phyloP scores from a whole-genome alignment of 2,329 filamentous ascomycete genomes.

The Aspergillus pseudoviridinutans region DNA sequence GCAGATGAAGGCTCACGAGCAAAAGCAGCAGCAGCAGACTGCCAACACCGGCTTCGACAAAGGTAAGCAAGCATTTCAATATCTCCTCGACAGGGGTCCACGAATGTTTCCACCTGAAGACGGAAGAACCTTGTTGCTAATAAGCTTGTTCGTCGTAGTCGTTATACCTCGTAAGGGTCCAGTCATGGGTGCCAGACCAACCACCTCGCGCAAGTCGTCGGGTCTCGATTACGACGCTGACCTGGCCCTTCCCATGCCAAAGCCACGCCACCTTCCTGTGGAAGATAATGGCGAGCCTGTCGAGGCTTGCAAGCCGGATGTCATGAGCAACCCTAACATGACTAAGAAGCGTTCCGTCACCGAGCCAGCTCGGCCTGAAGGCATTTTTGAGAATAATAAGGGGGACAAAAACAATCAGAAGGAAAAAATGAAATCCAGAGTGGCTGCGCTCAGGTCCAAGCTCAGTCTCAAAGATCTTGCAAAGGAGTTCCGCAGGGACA shows the following conservation, averaged over 20 bases:
- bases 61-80: constrained; percentile 5
- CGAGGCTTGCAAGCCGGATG: background rate
- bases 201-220: constrained; percentile 12
- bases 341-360: constrained; percentile 15
- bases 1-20: constrained; percentile 17
- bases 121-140: background rate
- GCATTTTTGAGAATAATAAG: background rate
- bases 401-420: background rate
- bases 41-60: background rate
- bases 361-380: constrained; percentile 7
- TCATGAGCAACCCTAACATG: constrained; percentile 1
- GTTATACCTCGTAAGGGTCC: constrained; percentile 3
- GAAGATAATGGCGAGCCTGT: background rate
- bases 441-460: constrained; percentile 25
- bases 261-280: constrained; percentile 11
- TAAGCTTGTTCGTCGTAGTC: background rate
- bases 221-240: constrained; percentile 23
- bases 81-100: background rate
- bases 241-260: constrained; percentile 28
- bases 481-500: constrained; percentile 20
- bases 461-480: constrained; percentile 28
- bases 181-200: constrained; percentile 6
- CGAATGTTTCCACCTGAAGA: background rate
- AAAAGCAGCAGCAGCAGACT: constrained; percentile 5
- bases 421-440: constrained; percentile 21